phyloP scores from a whole-genome alignment of 768 basidiomycete species.

The Tubosaeta brunneosetosa region DNA sequence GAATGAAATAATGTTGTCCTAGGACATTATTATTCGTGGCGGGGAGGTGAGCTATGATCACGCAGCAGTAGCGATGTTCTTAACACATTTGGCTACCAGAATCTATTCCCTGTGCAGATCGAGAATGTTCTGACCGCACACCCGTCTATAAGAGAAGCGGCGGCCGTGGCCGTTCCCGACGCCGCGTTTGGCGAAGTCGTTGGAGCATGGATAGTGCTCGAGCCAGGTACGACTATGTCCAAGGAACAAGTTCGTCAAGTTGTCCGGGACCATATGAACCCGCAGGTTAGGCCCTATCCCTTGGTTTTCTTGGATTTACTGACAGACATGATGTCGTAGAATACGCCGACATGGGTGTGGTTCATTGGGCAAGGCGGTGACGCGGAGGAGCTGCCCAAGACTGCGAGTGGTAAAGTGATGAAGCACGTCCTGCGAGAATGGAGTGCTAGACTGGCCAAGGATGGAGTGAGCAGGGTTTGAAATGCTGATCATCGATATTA shows the following conservation, averaged over 20 bases:
- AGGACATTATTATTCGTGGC: constrained; percentile 84
- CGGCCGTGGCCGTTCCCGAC: constrained; percentile 70
- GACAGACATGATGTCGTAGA: constrained; percentile 38
- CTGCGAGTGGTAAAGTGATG: constrained; percentile 83
- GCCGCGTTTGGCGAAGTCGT: constrained; percentile 70
- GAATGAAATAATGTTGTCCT: constrained; percentile 1
- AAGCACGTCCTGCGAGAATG: constrained; percentile 73
- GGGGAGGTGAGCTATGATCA: constrained; percentile 53
- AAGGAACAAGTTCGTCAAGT: constrained; percentile 49
- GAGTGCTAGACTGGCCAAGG: constrained; percentile 52
- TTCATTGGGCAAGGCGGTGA: constrained; percentile 66
- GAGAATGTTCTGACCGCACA: constrained; percentile 66
- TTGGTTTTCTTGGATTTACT: neutral
- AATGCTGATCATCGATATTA: neutral
- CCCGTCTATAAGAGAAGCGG: constrained; percentile 61
- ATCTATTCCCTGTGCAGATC: constrained; percentile 81
- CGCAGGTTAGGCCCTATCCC: constrained; percentile 50
- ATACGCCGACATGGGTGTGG: constrained; percentile 80
- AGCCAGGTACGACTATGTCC: constrained; percentile 34
- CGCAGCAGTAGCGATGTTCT: neutral
- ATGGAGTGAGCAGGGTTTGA: constrained; percentile 35
- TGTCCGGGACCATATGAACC: constrained; percentile 65
- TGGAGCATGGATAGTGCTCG: constrained; percentile 70
- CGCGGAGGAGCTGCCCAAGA: constrained; percentile 66
- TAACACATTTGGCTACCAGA: constrained; percentile 35